Base-by-base conservation (phyloP, 2,329 filamentous ascomycete genomes). In the Pezicula neosporulosa region DNA sequence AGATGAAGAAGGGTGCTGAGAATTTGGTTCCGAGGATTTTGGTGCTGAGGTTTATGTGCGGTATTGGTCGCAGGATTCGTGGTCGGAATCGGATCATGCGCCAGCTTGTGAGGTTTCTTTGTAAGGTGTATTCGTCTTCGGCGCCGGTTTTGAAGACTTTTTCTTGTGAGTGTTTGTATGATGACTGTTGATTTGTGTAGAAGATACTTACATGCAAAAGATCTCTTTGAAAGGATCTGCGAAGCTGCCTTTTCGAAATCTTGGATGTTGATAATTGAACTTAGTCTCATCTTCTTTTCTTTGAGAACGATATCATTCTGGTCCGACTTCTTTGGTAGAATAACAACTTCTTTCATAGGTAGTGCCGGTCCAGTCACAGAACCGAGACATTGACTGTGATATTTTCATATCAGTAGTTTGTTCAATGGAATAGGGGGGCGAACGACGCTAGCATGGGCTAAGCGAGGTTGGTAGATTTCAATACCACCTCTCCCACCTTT, bases 1-100 rank as follows among this genome's bases (percentile, higher is more conserved):
- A 33, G 19, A 56, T 56, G 18, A 53, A 54, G 19, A 53, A 52
- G 8, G 53, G 53, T 13, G 37, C 28, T 12, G 47, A 35, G 24
- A 38, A 52, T 2, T 50, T 27, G 6, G n/a, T 37, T 4, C 51
- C 53, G 10, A 56, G 43, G 12, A 56, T 48, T 9, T 47, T 43
- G 13, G 41, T 48, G 3, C 42, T 48, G 7, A 39, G 41, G 30
- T 51, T 33, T 6, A 56, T 39, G 4, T 27, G 19, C 8, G 33
- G 16, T 1, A 56, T 41, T 13, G 46, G 46, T 15, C 38, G 35
- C 1, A 56, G 39, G 33, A 56, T 33, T 6, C 53, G 51, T 18
- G 53, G 53, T 24, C 57, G 24, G 36, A 55, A 52, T 7, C 48
- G 24, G 15, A 50, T 50, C 1, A 21, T 16, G 9, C 15, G 10